phyloP scores from a whole-genome alignment of 495 filamentous ascomycete species.

The Stereocaulon alpinum region DNA sequence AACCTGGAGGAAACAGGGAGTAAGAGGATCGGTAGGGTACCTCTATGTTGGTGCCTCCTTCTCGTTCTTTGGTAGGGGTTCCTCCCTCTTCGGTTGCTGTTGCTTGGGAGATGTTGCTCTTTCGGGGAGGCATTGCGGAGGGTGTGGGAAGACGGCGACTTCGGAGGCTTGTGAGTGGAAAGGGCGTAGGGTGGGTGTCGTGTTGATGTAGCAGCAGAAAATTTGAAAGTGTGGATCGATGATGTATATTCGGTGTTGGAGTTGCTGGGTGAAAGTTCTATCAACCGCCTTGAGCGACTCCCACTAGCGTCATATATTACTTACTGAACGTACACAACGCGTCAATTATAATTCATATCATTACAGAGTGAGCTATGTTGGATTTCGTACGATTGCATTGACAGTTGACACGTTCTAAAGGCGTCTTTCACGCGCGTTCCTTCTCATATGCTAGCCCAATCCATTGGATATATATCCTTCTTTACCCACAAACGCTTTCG shows the following conservation, averaged over 20 bases:
- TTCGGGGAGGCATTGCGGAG: slow-evolving; percentile 21
- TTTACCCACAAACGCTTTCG: not conserved
- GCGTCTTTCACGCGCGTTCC: too few relatives aligned
- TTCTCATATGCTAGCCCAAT: too few relatives aligned
- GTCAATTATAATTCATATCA: too few relatives aligned
- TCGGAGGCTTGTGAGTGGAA: not conserved
- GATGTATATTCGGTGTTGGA: too few relatives aligned
- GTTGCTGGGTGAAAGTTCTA: too few relatives aligned
- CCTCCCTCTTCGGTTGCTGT: slow-evolving; percentile 16
- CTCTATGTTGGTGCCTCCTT: slow-evolving; percentile 29
- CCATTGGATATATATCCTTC: not conserved
- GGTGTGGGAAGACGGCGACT: not conserved
- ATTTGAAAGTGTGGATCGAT: too few relatives aligned
- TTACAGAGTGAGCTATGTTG: too few relatives aligned
- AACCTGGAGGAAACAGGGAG: not conserved
- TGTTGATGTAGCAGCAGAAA: not conserved
- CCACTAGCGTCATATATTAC: too few relatives aligned
- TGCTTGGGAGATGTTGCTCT: slow-evolving; percentile 25
- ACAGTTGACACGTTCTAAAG: too few relatives aligned
- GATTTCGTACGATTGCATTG: too few relatives aligned
- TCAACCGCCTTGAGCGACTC: too few relatives aligned
- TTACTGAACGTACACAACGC: too few relatives aligned
- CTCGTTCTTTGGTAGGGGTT: slow-evolving; percentile 24
- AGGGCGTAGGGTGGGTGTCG: not conserved
- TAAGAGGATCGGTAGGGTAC: slow-evolving; percentile 16